Percentiles rank a stretch among this genome's conserved stretches.
These are phyloP conservation scores for Neonectria faginata DNA, from an alignment of 2,329 filamentous ascomycete genomes.

Conservation along the genomic window DNA sequence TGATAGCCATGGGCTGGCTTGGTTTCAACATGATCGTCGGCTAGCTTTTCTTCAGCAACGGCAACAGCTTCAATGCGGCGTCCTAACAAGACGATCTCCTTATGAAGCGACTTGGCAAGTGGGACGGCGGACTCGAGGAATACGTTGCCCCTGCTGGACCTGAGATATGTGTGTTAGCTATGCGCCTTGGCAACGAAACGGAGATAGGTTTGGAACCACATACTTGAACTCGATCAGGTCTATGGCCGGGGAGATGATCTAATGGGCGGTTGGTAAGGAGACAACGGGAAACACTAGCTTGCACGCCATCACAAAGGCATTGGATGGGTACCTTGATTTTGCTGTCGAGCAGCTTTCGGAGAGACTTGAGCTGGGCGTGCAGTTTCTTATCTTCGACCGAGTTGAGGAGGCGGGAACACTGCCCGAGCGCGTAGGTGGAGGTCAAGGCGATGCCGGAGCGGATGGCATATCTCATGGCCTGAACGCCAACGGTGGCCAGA, in stretches of 20 bases:
- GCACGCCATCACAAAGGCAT: not conserved
- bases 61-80: slow-evolving; percentile 79
- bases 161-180: slow-evolving; percentile 23
- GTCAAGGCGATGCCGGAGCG: slow-evolving; percentile 88
- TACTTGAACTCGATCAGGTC: slow-evolving; percentile 93
- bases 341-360: slow-evolving; percentile 81
- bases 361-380: slow-evolving; percentile 72
- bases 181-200: slow-evolving; percentile 13
- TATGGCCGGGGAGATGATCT: slow-evolving; percentile 90
- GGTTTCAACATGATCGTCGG: slow-evolving; percentile 51
- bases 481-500: slow-evolving; percentile 65
- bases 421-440: slow-evolving; percentile 84
- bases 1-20: slow-evolving; percentile 60
- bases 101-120: slow-evolving; percentile 84
- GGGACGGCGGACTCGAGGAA: slow-evolving; percentile 85
- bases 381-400: slow-evolving; percentile 78
- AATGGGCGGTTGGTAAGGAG: slow-evolving; percentile 21
- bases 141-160: slow-evolving; percentile 65
- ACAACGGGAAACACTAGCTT: not conserved
- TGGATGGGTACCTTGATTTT: slow-evolving; percentile 84
- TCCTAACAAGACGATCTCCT: slow-evolving; percentile 85
- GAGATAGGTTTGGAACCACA: slow-evolving; percentile 40
- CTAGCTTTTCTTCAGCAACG: slow-evolving; percentile 66
- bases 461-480: slow-evolving; percentile 94
- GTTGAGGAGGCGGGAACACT: slow-evolving; percentile 82